Base-by-base conservation (phyloP, 2,329 filamentous ascomycete species). In the Xylariomycetidae sp. region DNA sequence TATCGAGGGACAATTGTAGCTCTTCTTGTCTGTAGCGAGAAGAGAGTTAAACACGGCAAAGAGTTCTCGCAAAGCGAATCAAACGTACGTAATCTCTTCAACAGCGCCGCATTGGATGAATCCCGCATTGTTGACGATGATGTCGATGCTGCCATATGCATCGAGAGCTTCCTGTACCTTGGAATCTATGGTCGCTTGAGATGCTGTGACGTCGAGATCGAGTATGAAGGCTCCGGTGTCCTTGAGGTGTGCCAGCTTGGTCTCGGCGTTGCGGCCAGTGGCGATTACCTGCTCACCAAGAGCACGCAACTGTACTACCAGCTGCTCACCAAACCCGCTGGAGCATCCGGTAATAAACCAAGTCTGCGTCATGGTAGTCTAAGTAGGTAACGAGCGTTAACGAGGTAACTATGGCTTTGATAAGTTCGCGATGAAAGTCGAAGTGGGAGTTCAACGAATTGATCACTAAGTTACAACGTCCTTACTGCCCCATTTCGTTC, bases 1-100 rank as follows among this genome's bases (percentile, higher is more conserved):
- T 40, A 25, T 40, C 33, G 16, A 40, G 11, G n/a, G 37, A 40
- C 4, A 11, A 30, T 16, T 40, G 37, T 8, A 40, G 27, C 6
- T 40, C 37, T 19, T 31, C 29, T 27, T 35, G 33, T n/a, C 33
- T 35, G 20, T 8, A 23, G n/a, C 20, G 20, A 23, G 20, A n/a
- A 23, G n/a, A 23, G 20, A 23, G 20, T 8, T 8, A n/a, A 23
- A 23, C 20, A 23, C 8, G 20, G 20, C 20, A 8, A 8, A 8
- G n/a, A n/a, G 20, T 23, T n/a, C n/a, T n/a, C n/a, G n/a, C 20
- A 23, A 23, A 23, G n/a, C n/a, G n/a, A n/a, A 23, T 8, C 8
- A n/a, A 23, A 23, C n/a, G n/a, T 23, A 23, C 20, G 8, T 23
- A n/a, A 23, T 23, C n/a, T 23, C 20, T 23, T 23, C 20, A n/a